Percentiles rank a stretch among this genome's conserved stretches.
These are phyloP conservation scores for Vitis cinerea DNA, from an alignment of 164 flowering plant species.

Conservation along the genomic window DNA sequence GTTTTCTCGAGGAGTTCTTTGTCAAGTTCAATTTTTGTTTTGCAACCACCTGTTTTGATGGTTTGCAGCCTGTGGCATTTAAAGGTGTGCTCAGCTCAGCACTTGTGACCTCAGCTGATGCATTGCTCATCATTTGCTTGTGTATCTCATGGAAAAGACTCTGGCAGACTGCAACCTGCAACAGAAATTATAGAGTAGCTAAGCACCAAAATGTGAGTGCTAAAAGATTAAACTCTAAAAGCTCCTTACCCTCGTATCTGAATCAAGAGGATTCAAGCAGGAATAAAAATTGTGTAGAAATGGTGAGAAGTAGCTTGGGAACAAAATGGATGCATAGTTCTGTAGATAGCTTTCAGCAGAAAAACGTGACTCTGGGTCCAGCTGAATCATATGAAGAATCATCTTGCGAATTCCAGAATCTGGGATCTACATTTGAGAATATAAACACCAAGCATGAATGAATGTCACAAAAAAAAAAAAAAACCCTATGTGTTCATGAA, in stretches of 20 bases:
- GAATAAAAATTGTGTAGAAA: constrained; percentile 91
- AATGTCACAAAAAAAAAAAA: background rate
- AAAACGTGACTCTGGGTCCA: constrained; percentile 81
- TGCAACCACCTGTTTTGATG: constrained; percentile 27
- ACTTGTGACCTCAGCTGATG: background rate
- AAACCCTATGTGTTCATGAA: too few species aligned
- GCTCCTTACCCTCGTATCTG: constrained; percentile 84
- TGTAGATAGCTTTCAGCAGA: constrained; percentile 93
- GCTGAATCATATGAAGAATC: constrained; percentile 98
- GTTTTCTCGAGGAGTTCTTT: constrained; percentile 28
- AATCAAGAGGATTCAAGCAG: constrained; percentile 83
- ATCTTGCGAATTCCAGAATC: constrained; percentile 90
- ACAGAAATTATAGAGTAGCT: constrained; percentile 11
- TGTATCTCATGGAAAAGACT: constrained; percentile 80
- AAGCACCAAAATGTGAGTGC: background rate
- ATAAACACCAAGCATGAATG: constrained; percentile 1
- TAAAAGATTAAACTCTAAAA: background rate
- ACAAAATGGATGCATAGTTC: constrained; percentile 66
- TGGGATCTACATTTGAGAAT: constrained; percentile 59
- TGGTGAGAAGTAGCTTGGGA: constrained; percentile 89
- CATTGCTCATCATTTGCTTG: constrained; percentile 71
- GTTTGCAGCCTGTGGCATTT: constrained; percentile 16
- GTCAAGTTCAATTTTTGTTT: constrained; percentile 22
- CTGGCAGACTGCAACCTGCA: constrained; percentile 82
- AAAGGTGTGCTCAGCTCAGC: background rate